A percentile compares a stretch with the other conserved stretches of the same genome.
Evolutionary conservation across 768 basidiomycete genomes (phyloP).

Genomic region (Leccinum subgranulosum): DNA sequence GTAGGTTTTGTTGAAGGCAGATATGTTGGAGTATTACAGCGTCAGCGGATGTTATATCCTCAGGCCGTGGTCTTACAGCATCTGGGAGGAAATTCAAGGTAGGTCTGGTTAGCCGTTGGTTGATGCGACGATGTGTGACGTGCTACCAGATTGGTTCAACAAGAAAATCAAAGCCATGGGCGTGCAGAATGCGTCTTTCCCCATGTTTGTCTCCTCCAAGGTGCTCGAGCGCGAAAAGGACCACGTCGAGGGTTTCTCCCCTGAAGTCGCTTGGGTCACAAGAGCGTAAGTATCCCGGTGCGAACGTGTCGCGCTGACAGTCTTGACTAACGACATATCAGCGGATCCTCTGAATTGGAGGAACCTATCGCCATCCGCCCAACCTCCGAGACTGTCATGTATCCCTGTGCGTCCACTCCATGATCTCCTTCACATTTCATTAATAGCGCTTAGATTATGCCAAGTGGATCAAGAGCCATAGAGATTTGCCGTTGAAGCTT

Average conservation of each 20-base stretch:
- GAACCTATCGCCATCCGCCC: conserved; percentile 98
- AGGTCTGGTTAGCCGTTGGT: conserved; percentile 14
- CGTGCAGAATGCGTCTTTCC: conserved; percentile 98
- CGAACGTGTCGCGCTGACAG: background rate
- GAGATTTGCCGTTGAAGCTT: conserved; percentile 93
- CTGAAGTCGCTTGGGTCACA: conserved; percentile 99
- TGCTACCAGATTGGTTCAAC: conserved; percentile 85
- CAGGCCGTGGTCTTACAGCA: conserved; percentile 94
- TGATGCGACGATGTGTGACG: background rate
- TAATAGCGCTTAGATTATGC: conserved; percentile 69
- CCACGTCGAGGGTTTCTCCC: conserved; percentile 98
- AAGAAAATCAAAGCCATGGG: conserved; percentile 87
- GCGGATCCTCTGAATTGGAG: conserved; percentile 89
- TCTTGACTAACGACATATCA: conserved; percentile 28
- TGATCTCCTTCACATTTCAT: background rate
- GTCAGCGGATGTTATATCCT: conserved; percentile 99
- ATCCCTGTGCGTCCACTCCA: conserved; percentile 71
- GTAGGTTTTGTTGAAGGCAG: conserved; percentile 94
- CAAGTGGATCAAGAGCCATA: conserved; percentile 97
- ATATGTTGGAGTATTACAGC: conserved; percentile 99
- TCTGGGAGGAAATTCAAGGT: conserved; percentile 97
- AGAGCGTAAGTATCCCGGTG: conserved; percentile 64
- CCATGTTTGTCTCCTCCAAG: conserved; percentile 94
- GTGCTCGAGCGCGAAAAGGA: conserved; percentile 96
- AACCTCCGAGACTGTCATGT: conserved; percentile 99